Percentiles rank a stretch among this genome's conserved stretches.
These are phyloP conservation scores for Russula brevipes DNA, from an alignment of 768 basidiomycete genomes.

Conservation along the genomic window DNA sequence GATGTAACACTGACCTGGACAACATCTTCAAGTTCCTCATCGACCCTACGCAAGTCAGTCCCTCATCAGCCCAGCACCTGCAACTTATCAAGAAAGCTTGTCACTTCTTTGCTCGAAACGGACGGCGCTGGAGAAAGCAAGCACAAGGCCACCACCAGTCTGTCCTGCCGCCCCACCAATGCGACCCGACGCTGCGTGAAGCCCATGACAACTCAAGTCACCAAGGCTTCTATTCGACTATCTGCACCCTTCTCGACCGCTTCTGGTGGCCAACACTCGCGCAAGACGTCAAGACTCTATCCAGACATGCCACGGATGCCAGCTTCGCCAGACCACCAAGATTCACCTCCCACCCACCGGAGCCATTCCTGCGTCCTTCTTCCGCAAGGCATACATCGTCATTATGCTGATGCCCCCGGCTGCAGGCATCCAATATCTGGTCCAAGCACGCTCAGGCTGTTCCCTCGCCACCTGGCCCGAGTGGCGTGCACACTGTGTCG, in stretches of 20 bases:
- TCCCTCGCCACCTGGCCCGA: not conserved
- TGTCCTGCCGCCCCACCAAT: not conserved
- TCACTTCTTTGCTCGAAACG: not conserved
- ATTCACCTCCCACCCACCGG: not conserved
- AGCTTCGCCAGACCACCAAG: not conserved
- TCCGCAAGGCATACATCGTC: not conserved
- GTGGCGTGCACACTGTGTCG: not conserved
- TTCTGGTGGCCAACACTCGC: not conserved
- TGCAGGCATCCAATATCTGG: not conserved
- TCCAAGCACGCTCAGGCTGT: not conserved
- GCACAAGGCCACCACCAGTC: not conserved
- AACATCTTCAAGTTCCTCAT: too few relatives aligned
- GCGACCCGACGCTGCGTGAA: not conserved
- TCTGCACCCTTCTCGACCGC: not conserved
- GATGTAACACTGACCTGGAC: too few relatives aligned
- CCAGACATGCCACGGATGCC: not conserved
- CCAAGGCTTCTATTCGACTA: too few relatives aligned
- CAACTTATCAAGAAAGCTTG: not conserved
- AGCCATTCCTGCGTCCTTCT: not conserved
- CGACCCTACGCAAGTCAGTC: too few relatives aligned
- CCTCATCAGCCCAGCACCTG: too few relatives aligned
- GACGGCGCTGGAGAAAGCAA: not conserved
- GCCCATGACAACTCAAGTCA: not conserved
- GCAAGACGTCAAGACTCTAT: not conserved
- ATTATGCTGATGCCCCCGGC: not conserved